A percentile compares a stretch with the other conserved stretches of the same genome.
Evolutionary conservation across 1,284 basidiomycete species (phyloP).

Genomic region (Laetiporus sulphureus): DNA sequence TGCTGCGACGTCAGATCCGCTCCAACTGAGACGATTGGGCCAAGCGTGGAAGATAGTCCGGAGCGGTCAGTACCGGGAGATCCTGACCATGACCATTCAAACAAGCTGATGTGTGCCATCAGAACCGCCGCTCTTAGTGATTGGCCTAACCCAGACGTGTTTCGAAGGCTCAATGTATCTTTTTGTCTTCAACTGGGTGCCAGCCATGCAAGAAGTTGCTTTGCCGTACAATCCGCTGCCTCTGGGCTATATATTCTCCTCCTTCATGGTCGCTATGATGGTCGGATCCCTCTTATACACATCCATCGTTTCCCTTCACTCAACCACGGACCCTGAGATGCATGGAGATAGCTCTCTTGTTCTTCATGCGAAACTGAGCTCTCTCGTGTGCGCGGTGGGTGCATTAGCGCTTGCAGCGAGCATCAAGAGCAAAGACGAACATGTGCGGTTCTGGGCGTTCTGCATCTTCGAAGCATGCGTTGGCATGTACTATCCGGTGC

Average conservation of each 20-base stretch:
- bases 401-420: slow-evolving; percentile 50
- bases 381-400: slow-evolving; percentile 51
- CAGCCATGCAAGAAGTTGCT: slow-evolving; percentile 59
- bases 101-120: slow-evolving; percentile 3
- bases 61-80: slow-evolving; percentile 34
- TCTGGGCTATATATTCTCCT: slow-evolving; percentile 70
- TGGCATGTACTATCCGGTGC: slow-evolving; percentile 73
- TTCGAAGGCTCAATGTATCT: slow-evolving; percentile 81
- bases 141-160: slow-evolving; percentile 70
- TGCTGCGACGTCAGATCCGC: slow-evolving; percentile 29
- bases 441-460: slow-evolving; percentile 62
- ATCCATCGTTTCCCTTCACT: slow-evolving; percentile 36
- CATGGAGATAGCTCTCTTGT: slow-evolving; percentile 36
- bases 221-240: slow-evolving; percentile 37
- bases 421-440: slow-evolving; percentile 40
- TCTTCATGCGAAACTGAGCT: slow-evolving; percentile 62
- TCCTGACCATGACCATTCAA: slow-evolving; percentile 1
- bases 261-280: slow-evolving; percentile 78
- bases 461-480: slow-evolving; percentile 71
- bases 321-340: slow-evolving; percentile 15
- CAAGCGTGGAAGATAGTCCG: slow-evolving; percentile 55
- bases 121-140: slow-evolving; percentile 58
- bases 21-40: slow-evolving; percentile 47
- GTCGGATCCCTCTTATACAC: slow-evolving; percentile 68
- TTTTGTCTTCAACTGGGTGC: slow-evolving; percentile 79